Evolutionary conservation across 2,329 filamentous ascomycete species (phyloP), one percentile per base, ranked within the genome.

Genomic region (Cercospora zeina): DNA sequence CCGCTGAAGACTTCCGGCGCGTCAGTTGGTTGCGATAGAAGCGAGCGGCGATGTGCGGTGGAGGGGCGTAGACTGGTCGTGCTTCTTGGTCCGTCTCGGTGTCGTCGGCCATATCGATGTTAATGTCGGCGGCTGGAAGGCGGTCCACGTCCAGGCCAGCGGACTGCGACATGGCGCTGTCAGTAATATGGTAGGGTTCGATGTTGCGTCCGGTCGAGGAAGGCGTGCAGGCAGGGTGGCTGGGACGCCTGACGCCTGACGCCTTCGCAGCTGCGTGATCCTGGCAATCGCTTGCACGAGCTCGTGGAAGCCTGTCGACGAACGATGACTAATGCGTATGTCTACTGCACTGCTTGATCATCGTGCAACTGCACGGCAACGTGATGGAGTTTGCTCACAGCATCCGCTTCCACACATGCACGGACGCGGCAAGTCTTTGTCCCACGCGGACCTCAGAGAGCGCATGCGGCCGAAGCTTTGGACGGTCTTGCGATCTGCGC

Each of bases 21-120:
- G 86, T 84, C 36, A 83, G 84, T 64, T 87, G 72, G 63, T 69
- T 71, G 67, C 79, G 84, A 76, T 90, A 90, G 79, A 93, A 91
- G 66, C 89, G 88, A 58, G 89, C 89, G 69, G 89, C 89, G 72
- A 93, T 88, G 72, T 87, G 88, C 31, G 89, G 87, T 58, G 90
- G 90, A 50, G 89, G 89, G 57, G 86, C 85, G 72, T 85, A 83
- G 66, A 80, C 73, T n/a, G 65, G 51, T 27, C 54, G 59, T 8
- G 63, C 54, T 36, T 64, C 58, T 45, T 65, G 59, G 53, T 64
- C 58, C 16, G 64, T 56, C 45, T 66, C 63, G 55, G 63, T 33
- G 36, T 64, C 63, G 55, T 60, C 61, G 61, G 57, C 27, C 57
- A 59, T 60, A 45, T 60, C 53, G 34, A 51, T 60, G 16, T 54